These are phyloP conservation scores for Pyrenula aspistea DNA, from an alignment of 495 filamentous ascomycete genomes.

Conservation along the genomic window DNA sequence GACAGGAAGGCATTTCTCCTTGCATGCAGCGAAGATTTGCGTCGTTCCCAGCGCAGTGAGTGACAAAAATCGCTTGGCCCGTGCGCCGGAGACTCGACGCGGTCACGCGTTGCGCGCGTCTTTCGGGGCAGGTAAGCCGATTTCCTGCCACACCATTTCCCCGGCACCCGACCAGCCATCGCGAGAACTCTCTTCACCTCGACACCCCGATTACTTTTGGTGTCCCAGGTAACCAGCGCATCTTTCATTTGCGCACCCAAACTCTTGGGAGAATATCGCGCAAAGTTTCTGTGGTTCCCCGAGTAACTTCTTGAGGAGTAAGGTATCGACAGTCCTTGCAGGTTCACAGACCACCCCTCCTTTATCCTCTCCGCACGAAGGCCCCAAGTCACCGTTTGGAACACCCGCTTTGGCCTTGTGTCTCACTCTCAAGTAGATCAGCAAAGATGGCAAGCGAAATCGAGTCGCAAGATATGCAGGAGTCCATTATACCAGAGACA, in stretches of 20 bases:
- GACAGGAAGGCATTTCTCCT: neutral
- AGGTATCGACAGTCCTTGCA: neutral
- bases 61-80: too few relatives aligned
- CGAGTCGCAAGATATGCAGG: neutral
- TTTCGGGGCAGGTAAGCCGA: neutral
- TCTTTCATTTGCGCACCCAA: neutral
- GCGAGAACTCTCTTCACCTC: too few relatives aligned
- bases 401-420: neutral
- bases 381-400: neutral
- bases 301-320: too few relatives aligned
- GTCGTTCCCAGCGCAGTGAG: too few relatives aligned
- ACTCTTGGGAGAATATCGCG: too few relatives aligned
- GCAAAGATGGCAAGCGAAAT: neutral
- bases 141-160: neutral
- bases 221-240: neutral
- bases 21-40: too few relatives aligned
- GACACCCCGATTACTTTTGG: too few relatives aligned
- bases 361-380: neutral
- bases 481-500: conserved; percentile 1
- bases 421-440: neutral
- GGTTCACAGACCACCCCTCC: neutral
- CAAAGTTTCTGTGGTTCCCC: too few relatives aligned
- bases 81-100: neutral
- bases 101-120: neutral
- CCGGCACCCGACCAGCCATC: neutral